phyloP scores from a whole-genome alignment of 2,329 filamentous ascomycete genomes.

The Paraphoma sp. region DNA sequence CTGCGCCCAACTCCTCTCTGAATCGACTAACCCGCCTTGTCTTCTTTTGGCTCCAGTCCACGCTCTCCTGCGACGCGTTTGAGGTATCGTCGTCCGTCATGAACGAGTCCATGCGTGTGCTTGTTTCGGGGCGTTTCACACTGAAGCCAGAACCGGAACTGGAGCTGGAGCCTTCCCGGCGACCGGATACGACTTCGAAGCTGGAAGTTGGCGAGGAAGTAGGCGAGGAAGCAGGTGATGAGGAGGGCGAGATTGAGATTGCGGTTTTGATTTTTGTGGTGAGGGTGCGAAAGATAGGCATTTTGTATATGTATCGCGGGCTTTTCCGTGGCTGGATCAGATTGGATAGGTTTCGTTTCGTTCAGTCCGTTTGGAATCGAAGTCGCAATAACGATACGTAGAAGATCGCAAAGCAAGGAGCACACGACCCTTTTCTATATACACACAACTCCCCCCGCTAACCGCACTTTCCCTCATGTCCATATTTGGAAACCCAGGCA shows the following conservation, averaged over 20 bases:
- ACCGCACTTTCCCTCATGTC: background rate
- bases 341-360: no score
- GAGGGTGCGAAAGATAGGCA: slow-evolving; percentile 40
- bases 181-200: slow-evolving; percentile 35
- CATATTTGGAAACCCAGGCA: background rate
- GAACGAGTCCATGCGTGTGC: slow-evolving; percentile 27
- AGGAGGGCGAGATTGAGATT: slow-evolving; percentile 31
- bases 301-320: slow-evolving; percentile 8
- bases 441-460: background rate
- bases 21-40: slow-evolving; percentile 38
- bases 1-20: slow-evolving; percentile 35
- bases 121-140: slow-evolving; percentile 19
- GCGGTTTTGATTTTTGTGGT: slow-evolving; percentile 41
- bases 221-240: slow-evolving; percentile 31
- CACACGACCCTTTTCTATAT: background rate
- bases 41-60: slow-evolving; percentile 20
- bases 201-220: slow-evolving; percentile 17
- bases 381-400: no score
- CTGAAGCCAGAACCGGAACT: background rate
- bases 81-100: slow-evolving; percentile 20
- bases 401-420: background rate
- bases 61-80: slow-evolving; percentile 17
- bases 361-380: no score
- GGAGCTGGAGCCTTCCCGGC: slow-evolving; percentile 16
- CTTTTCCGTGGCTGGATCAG: background rate